These are phyloP conservation scores for Pisolithus sp. DNA, from an alignment of 768 basidiomycete genomes.

Conservation along the genomic window DNA sequence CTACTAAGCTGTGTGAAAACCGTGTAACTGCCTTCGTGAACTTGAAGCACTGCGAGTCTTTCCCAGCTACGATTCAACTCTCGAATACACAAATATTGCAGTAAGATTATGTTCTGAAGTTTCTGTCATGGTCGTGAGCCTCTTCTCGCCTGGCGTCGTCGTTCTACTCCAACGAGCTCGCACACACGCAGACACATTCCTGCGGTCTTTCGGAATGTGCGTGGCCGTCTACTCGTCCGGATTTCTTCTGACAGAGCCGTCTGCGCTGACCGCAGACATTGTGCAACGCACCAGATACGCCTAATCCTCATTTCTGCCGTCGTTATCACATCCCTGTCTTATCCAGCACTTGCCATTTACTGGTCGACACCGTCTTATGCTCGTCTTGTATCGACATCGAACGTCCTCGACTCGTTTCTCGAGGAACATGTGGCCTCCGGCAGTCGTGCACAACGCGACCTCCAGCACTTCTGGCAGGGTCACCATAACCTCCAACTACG, in stretches of 20 bases:
- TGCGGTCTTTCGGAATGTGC: constrained; percentile 76
- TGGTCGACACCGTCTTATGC: constrained; percentile 65
- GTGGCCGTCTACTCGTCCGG: constrained; percentile 26
- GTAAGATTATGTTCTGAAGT: background rate
- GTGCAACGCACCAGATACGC: constrained; percentile 85
- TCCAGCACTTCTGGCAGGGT: constrained; percentile 67
- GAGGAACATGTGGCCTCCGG: constrained; percentile 47
- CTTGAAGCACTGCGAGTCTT: too few species aligned
- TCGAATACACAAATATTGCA: too few species aligned
- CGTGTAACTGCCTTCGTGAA: too few species aligned
- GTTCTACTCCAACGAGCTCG: constrained; percentile 29
- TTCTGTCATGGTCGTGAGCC: constrained; percentile 15
- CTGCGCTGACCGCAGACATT: constrained; percentile 48
- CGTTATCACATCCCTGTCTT: constrained; percentile 85
- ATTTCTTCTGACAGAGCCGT: constrained; percentile 5
- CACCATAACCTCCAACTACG: constrained; percentile 56
- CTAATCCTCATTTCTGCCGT: constrained; percentile 83
- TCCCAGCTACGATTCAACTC: too few species aligned
- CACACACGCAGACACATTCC: constrained; percentile 40
- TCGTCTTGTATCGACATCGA: constrained; percentile 43
- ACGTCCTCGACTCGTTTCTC: constrained; percentile 58
- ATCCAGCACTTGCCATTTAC: constrained; percentile 84
- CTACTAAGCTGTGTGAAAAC: too few species aligned
- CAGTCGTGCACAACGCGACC: constrained; percentile 51
- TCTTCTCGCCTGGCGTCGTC: constrained; percentile 12